Evolutionary conservation across 2,329 filamentous ascomycete species (phyloP), one percentile per base, ranked within the genome.

Genomic region (Bipolaris victoriae): DNA sequence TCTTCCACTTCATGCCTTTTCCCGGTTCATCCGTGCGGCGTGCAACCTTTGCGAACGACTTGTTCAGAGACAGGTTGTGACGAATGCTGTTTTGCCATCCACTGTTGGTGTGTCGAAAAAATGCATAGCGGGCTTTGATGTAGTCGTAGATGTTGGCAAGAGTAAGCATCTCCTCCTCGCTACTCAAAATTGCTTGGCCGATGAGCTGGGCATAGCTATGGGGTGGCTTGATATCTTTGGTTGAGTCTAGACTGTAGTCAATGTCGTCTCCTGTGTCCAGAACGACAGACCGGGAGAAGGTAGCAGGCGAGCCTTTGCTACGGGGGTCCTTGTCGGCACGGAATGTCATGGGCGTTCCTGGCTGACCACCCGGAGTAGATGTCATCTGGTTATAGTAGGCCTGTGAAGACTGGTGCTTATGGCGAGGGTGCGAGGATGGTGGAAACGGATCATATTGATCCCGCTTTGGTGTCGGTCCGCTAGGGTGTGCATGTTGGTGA

Each of bases 31-130:
- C 92, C 0, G 92, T 97, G 15, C 91, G 89, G 45, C 95, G 88
- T 3, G 95, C 90, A 7, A 97, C 90, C 76, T 99, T 99, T 67
- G 92, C 88, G 71, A 99, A 99, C 0, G 90, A 88, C 74, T 97
- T 97, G 76, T 96, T 98, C 40, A 99, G 79, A 1, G 95, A 98
- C 13, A 99, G 78, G 68, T 99, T 99, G 75, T 99, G 95, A 11
- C 95, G 89, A 65, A 99, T 99, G 0, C 92, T 97, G 75, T 99
- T 99, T 87, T 97, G 95, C 96, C 96, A 99, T 58, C 95, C 94
- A 57, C 87, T 88, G 53, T 93, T 87, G 31, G 85, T 91, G 75
- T 92, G 86, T 41, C 94, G 87, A 77, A 98, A 99, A 77, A 96
- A 99, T 1, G 95, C 89, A 74, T 98, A 99, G 66, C 91, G 90